These are phyloP conservation scores for Verbena officinalis DNA, from an alignment of 257 asterid genomes.

Conservation along the genomic window DNA sequence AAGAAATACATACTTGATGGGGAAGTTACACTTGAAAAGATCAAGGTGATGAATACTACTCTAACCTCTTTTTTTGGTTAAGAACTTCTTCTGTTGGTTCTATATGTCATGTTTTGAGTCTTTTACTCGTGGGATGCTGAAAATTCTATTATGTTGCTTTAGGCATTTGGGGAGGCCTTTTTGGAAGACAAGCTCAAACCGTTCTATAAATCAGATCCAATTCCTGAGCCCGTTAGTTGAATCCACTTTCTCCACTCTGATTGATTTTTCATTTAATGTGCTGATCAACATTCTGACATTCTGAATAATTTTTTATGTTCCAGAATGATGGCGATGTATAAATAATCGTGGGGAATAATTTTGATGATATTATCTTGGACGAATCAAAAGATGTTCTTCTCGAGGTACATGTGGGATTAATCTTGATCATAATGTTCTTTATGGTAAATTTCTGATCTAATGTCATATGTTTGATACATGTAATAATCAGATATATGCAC, in stretches of 20 bases:
- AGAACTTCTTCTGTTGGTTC: constrained; percentile 16
- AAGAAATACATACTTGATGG: constrained; percentile 60
- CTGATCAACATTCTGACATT: constrained; percentile 13
- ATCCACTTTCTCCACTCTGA: background rate
- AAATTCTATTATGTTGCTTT: constrained; percentile 18
- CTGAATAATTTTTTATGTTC: constrained; percentile 24
- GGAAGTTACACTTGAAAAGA: constrained; percentile 64
- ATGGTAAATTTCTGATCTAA: constrained; percentile 14
- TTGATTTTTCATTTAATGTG: constrained; percentile 19
- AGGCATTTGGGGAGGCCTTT: constrained; percentile 78
- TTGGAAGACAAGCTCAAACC: constrained; percentile 77
- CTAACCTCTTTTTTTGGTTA: constrained; percentile 22
- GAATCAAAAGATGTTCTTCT: constrained; percentile 94
- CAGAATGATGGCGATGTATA: constrained; percentile 86
- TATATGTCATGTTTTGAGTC: constrained; percentile 5
- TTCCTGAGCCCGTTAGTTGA: constrained; percentile 73
- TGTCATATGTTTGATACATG: background rate
- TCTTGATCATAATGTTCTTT: background rate
- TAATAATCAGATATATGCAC: constrained; percentile 78
- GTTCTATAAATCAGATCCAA: constrained; percentile 84
- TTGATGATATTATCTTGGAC: constrained; percentile 65
- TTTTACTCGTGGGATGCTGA: too few species aligned
- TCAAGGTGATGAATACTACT: constrained; percentile 61
- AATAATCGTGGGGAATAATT: constrained; percentile 61
- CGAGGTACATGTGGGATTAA: constrained; percentile 58